Evolutionary conservation across 2,329 filamentous ascomycete genomes (phyloP), one percentile per base, ranked within the genome.

Genomic region (Xylariaceae sp.): DNA sequence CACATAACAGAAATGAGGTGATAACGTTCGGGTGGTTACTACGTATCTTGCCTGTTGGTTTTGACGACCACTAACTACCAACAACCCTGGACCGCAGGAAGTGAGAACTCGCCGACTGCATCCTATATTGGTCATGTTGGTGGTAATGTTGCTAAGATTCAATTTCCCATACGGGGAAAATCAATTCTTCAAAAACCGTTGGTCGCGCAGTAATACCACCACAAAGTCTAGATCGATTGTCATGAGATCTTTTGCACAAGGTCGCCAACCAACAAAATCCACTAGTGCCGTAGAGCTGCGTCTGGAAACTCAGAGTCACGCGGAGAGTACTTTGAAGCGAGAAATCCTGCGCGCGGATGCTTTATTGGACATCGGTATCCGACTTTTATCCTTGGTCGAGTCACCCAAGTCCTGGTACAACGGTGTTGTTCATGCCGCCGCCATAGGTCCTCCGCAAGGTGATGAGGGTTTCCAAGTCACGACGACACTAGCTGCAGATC

Each of bases 91-190:
- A 3, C 10, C n/a, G n/a, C n/a, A n/a, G n/a, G n/a, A n/a, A n/a
- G n/a, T n/a, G n/a, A n/a, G n/a, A n/a, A n/a, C n/a, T n/a, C n/a
- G n/a, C n/a, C n/a, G n/a, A n/a, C 4, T 21, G 35, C 16, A 23
- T 37, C 35, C 18, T 13, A 23, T 4, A 20, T 37, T 37, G 35
- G 35, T 4, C n/a, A n/a, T n/a, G n/a, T n/a, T n/a, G n/a, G n/a
- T n/a, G n/a, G n/a, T n/a, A n/a, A 23, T 40, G 36, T 40, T 40
- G 36, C 21, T 40, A 40, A 40, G 36, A 40, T 40, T 40, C 36
- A 39, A 39, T 39, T 39, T 39, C 36, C 4, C 11, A 24, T 13
- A 21, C 26, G 21, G 20, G 36, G 36, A 21, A 8, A 26, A 39
- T 15, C 36, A 39, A 24, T 39, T 39, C 36, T 15, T 39, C 20